These are phyloP conservation scores for Colletotrichum costaricense DNA, from an alignment of 2,329 filamentous ascomycete genomes.

Conservation along the genomic window DNA sequence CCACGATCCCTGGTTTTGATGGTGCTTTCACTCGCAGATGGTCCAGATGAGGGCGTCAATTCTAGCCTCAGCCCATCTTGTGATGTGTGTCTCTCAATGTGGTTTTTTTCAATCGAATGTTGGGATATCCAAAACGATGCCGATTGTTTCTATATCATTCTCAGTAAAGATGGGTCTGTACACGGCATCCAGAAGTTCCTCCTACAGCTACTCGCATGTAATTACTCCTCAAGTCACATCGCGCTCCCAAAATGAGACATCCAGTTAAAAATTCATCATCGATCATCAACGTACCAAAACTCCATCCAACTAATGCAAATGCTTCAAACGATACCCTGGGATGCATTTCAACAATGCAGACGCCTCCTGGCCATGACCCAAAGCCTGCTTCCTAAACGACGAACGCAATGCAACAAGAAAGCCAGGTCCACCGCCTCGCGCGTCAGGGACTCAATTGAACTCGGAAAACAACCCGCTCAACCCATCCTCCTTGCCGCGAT, in stretches of 20 bases:
- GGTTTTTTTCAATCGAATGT: neutral
- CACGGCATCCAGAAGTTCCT: neutral
- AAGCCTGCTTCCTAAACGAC: neutral
- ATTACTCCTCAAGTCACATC: neutral
- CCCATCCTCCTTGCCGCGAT: constrained; percentile 60
- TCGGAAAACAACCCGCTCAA: constrained; percentile 34
- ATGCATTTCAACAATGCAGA: neutral
- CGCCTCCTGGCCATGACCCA: neutral
- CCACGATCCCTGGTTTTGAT: neutral
- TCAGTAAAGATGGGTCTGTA: neutral
- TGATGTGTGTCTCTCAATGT: neutral
- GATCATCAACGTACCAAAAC: neutral
- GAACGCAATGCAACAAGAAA: neutral
- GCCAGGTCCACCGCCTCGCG: too few relatives aligned
- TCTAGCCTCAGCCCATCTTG: neutral
- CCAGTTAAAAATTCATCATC: neutral
- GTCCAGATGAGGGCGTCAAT: neutral
- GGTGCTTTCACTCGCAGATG: neutral
- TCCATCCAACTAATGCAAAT: neutral
- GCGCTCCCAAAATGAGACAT: neutral
- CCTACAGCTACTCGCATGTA: neutral
- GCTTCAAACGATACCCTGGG: neutral
- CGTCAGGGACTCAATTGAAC: constrained; percentile 10
- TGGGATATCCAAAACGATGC: neutral
- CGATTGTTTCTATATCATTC: neutral